Evolutionary conservation across 768 basidiomycete genomes (phyloP).

Genomic region (Pholiota conissans): DNA sequence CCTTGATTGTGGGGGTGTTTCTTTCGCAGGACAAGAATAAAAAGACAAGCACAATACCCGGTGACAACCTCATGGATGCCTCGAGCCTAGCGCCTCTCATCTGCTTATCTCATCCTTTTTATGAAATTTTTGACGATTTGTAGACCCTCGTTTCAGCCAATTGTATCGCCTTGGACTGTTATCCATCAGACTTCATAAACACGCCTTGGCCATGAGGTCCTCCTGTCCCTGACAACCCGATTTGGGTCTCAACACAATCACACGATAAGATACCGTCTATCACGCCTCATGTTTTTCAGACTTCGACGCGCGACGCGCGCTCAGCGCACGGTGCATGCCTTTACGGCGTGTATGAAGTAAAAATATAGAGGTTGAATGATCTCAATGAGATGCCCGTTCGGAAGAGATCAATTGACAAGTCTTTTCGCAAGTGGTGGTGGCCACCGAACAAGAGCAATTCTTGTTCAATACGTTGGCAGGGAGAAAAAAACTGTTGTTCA

Average conservation of each 20-base stretch:
- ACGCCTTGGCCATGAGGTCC: constrained; percentile 6
- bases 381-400: no score
- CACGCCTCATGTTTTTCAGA: not conserved
- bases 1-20: not conserved
- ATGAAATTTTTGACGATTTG: not conserved
- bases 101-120: constrained; percentile 4
- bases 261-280: not conserved
- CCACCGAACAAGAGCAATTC: no score
- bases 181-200: not conserved
- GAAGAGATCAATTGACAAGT: no score
- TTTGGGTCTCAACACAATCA: not conserved
- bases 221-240: not conserved
- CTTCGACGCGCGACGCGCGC: not conserved
- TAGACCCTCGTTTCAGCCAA: not conserved
- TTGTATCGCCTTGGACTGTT: not conserved
- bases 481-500: no score
- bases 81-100: not conserved
- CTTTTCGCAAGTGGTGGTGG: no score
- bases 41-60: not conserved
- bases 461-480: no score
- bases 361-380: no score
- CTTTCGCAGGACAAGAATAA: constrained; percentile 7
- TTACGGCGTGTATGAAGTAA: no score
- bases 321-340: not conserved
- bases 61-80: constrained; percentile 6